phyloP scores from a whole-genome alignment of 805 yeast genomes.

The Schwanniomyces polymorphus region DNA sequence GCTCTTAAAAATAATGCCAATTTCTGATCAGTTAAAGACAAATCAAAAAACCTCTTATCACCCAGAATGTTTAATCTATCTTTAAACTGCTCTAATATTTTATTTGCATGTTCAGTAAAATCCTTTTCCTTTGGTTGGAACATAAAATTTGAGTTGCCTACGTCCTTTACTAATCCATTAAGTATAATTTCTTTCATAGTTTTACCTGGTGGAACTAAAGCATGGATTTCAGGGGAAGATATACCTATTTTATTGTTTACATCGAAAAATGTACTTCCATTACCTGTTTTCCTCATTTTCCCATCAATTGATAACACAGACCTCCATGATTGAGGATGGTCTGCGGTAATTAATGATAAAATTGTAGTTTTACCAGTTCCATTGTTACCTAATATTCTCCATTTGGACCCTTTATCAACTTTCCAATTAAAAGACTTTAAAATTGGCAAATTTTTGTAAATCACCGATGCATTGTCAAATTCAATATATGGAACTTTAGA shows the following conservation, averaged over 20 bases:
- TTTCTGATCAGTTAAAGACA: constrained; percentile 75
- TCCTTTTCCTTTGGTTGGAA: constrained; percentile 35
- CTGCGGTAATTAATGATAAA: constrained; percentile 81
- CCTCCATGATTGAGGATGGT: constrained; percentile 97
- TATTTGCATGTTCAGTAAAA: constrained; percentile 12
- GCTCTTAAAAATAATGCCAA: constrained; percentile 75
- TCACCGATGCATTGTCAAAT: constrained; percentile 61
- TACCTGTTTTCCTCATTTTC: constrained; percentile 70
- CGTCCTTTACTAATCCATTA: constrained; percentile 62
- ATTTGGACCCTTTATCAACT: constrained; percentile 69
- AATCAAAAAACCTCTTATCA: constrained; percentile 48
- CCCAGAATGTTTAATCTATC: constrained; percentile 32
- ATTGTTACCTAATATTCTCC: constrained; percentile 88
- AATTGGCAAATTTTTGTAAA: constrained; percentile 63
- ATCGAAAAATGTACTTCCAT: constrained; percentile 68
- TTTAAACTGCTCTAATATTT: constrained; percentile 19
- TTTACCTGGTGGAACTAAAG: constrained; percentile 66
- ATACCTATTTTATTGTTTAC: constrained; percentile 80
- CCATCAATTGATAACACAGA: constrained; percentile 64
- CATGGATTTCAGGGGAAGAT: constrained; percentile 90
- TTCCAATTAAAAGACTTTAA: constrained; percentile 64
- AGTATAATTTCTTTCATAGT: constrained; percentile 58
- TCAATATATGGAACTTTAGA: constrained; percentile 30
- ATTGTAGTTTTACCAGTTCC: constrained; percentile 95
- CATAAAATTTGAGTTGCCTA: constrained; percentile 60